Conservation (phyloP, 2,329 filamentous ascomycete genomes). For the Aplosporella prunicola region DNA sequence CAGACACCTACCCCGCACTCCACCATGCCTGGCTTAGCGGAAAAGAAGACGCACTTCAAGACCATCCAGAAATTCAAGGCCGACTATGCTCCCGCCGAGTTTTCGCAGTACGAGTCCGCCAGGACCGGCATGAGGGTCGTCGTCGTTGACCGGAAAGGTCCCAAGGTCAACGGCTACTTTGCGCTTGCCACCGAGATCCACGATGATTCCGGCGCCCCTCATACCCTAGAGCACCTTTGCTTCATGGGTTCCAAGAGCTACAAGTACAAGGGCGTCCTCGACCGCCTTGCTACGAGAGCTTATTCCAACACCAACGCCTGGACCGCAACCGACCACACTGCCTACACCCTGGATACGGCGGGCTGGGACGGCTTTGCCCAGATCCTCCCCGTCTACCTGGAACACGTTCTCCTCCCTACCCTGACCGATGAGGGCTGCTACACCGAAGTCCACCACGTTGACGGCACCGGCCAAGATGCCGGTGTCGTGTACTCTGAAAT, state of each 20-base stretch:
- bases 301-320: constrained; percentile 95
- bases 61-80: constrained; percentile 77
- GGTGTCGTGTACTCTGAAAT: constrained; percentile 98
- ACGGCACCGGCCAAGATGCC: constrained; percentile 88
- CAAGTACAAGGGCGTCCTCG: constrained; percentile 86
- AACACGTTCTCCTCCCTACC: constrained; percentile 85
- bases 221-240: constrained; percentile 44
- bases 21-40: constrained; percentile 17
- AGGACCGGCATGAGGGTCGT: constrained; percentile 91
- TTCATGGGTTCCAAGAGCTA: constrained; percentile 79
- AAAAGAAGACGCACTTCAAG: constrained; percentile 55
- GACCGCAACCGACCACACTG: constrained; percentile 93
- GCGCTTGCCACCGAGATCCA: constrained; percentile 93
- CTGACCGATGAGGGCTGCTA: constrained; percentile 87
- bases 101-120: constrained; percentile 94
- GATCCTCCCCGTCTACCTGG: constrained; percentile 88
- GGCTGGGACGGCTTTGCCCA: constrained; percentile 96
- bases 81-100: constrained; percentile 78
- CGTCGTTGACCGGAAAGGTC: constrained; percentile 82
- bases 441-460: constrained; percentile 93
- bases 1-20: not conserved
- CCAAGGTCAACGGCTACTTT: constrained; percentile 94
- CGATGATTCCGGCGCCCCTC: constrained; percentile 83
- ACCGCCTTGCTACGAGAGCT: constrained; percentile 85
- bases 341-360: constrained; percentile 88